A percentile compares a stretch with the other conserved stretches of the same genome.
Conservation (phyloP, 768 basidiomycete genomes). For the Tephrocybe rancida region DNA sequence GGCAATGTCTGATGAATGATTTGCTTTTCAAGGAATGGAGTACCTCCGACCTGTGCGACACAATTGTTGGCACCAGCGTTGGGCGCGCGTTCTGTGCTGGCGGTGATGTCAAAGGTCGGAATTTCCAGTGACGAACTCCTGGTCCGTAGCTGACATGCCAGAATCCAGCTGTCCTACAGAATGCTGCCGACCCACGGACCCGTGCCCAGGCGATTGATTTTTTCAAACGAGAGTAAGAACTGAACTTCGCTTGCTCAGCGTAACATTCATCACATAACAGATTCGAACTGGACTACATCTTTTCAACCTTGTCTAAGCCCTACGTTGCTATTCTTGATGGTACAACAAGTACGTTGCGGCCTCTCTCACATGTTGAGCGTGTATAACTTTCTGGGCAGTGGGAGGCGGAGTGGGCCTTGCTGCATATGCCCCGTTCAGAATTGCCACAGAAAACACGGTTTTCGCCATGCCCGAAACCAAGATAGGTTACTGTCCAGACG, state of each 20-base stretch:
- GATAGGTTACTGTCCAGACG: constrained; percentile 90
- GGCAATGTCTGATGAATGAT: constrained; percentile 11
- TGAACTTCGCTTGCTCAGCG: constrained; percentile 15
- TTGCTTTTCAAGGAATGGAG: constrained; percentile 67
- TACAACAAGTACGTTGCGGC: constrained; percentile 77
- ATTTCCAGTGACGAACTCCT: constrained; percentile 5
- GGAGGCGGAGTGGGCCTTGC: constrained; percentile 94
- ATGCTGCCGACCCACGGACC: constrained; percentile 52
- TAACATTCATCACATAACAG: constrained; percentile 36
- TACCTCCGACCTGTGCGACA: constrained; percentile 65
- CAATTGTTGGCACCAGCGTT: constrained; percentile 71
- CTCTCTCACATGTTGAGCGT: constrained; percentile 5
- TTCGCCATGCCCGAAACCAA: constrained; percentile 98
- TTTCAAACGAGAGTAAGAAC: constrained; percentile 85
- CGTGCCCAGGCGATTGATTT: constrained; percentile 74
- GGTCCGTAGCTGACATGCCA: not conserved
- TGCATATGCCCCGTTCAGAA: constrained; percentile 82
- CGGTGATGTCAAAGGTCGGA: constrained; percentile 89
- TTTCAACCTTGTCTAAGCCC: constrained; percentile 77
- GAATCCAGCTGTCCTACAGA: constrained; percentile 53
- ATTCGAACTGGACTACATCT: constrained; percentile 78
- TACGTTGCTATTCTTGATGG: constrained; percentile 93
- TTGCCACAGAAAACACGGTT: constrained; percentile 90
- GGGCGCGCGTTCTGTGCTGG: constrained; percentile 91
- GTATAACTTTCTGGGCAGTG: constrained; percentile 53